Evolutionary conservation across 2,329 filamentous ascomycete genomes (phyloP), one percentile per base, ranked within the genome.

Genomic region (Curvularia eragrostidis): DNA sequence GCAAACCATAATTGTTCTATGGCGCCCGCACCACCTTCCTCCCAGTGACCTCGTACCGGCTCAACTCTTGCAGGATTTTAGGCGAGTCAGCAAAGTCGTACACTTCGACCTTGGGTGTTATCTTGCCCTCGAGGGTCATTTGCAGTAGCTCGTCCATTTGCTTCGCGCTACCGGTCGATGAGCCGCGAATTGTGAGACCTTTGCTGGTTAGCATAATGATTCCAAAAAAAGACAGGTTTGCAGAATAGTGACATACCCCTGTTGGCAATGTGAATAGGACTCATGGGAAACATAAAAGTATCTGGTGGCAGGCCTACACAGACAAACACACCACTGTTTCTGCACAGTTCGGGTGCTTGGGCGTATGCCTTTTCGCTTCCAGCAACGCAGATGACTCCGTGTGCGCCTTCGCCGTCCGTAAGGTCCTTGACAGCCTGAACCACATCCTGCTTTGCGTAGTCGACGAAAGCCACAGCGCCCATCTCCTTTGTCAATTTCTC

Each of bases 401-500:
- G 79, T 0, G 78, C 80, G 18, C 80, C 80, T 36, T 80, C 73
- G 1, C 77, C 74, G 39, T 74, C 75, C 1, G 80, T 82, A 26
- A 79, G 58, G 0, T 68, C 65, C 54, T 74, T 77, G 5, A 81
- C 79, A 24, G 72, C 72, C 18, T 73, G 63, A 13, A 80, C 76
- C 1, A 75, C 75, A 38, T 81, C 72, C 19, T 79, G 72, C 58
- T 82, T 88, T 58, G 80, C 81, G 77, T 94, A 97, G 81, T 98
- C 94, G 71, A 97, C 84, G 70, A 88, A 97, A 28, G 84, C 74
- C 15, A 81, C 76, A 2, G 91, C 89, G 36, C 93, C 93, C 60
- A 96, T 87, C 70, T 86, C 81, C 62, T 81, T 78, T 76, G 85
- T 88, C 78, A 92, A 84, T 62, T 85, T 80, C 69, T 81, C 83